Evolutionary conservation across 805 yeast genomes (phyloP), one percentile per base, ranked within the genome.

Genomic region (Citeromyces matritensis): DNA sequence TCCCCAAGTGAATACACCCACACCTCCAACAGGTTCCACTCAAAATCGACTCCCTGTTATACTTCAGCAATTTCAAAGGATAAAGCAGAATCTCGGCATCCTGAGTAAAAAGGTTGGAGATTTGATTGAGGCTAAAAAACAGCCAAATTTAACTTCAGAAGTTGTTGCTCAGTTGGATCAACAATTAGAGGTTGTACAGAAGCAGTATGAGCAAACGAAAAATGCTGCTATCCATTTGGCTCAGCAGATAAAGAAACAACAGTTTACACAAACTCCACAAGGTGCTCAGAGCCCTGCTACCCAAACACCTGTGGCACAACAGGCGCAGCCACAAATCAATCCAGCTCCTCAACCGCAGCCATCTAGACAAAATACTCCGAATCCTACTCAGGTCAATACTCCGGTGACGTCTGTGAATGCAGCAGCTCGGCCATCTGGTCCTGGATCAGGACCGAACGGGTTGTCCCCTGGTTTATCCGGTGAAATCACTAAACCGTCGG

Each of bases 391-490:
- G 19, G 45, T 42, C 26, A 43, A 63, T 8, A 39, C 51, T 5
- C 62, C 69, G 19, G 58, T 62, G 1, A 64, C 69, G 2, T 47
- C 55, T 25, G 73, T 60, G 5, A 64, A 63, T 42, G 72, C 72
- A 13, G 65, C 68, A 14, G 71, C 72, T 3, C 43, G 42, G 31
- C 59, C 61, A 10, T 48, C 43, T 35, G 47, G 55, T 12, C 45
- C 46, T 9, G 39, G 33, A n/a, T 31, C 35, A 13, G 42, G 35
- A 6, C 9, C 37, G 8, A 35, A 27, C 3, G 35, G 33, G 12
- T 29, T 44, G 1, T 28, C 44, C 2, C 39, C 40, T 7, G 23
- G 37, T 14, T 39, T 46, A 10, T 36, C 43, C 25, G 35, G 35
- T 19, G 33, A 27, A 6, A 29, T 33, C 21, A 21, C 30, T 2